Evolutionary conservation across 2,329 filamentous ascomycete species (phyloP).

Genomic region (Penicillium hesseltinei): DNA sequence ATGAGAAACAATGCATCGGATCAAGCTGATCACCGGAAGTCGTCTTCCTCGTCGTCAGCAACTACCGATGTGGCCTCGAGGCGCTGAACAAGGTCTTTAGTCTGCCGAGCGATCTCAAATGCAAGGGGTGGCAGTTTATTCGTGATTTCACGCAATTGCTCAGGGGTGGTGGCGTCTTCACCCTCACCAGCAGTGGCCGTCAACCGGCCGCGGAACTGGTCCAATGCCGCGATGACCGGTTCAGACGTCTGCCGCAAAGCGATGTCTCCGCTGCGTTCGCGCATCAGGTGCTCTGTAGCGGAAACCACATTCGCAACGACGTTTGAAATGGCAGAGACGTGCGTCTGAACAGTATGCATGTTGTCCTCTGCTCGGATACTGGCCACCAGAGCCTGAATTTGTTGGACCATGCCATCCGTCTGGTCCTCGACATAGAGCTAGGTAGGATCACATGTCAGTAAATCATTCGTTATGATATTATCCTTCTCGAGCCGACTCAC

Average conservation of each 20-base stretch:
- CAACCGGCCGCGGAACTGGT: conserved; percentile 64
- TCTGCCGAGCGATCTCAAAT: conserved; percentile 81
- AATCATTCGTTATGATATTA: background rate
- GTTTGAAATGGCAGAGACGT: conserved; percentile 68
- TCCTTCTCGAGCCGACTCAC: conserved; percentile 36
- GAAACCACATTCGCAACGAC: conserved; percentile 69
- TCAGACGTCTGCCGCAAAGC: conserved; percentile 50
- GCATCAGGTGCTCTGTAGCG: conserved; percentile 60
- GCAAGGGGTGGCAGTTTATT: conserved; percentile 76
- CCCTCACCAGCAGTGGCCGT: conserved; percentile 63
- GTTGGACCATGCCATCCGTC: conserved; percentile 73
- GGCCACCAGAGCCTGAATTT: conserved; percentile 76
- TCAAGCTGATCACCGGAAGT: conserved; percentile 34
- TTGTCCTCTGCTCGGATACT: conserved; percentile 65
- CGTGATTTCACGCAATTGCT: conserved; percentile 57
- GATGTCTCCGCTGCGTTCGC: conserved; percentile 46
- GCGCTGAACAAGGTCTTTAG: conserved; percentile 66
- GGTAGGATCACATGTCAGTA: conserved; percentile 33
- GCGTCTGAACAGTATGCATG: conserved; percentile 63
- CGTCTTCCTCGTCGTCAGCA: conserved; percentile 41
- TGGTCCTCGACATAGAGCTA: conserved; percentile 80
- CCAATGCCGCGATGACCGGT: conserved; percentile 49
- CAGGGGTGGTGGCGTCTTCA: conserved; percentile 56
- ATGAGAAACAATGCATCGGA: background rate
- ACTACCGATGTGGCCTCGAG: conserved; percentile 40